phyloP scores from a whole-genome alignment of 2,329 filamentous ascomycete species.

The Tolypocladium cylindrosporum region DNA sequence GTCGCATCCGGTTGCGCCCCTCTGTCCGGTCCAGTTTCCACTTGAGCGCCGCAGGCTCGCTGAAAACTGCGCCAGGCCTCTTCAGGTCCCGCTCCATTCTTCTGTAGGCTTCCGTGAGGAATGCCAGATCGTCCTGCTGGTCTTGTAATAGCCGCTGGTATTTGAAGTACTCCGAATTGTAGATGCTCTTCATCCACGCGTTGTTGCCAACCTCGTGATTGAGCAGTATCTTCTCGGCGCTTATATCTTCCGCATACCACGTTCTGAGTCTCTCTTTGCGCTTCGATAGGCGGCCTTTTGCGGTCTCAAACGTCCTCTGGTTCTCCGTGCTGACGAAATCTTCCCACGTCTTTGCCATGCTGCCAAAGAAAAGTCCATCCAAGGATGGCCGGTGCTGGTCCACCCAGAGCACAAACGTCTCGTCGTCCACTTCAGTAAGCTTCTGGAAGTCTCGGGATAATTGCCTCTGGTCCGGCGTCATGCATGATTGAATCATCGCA shows the following conservation, averaged over 20 bases:
- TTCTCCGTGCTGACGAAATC: slow-evolving; percentile 80
- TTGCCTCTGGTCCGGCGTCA: slow-evolving; percentile 58
- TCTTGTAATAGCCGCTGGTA: slow-evolving; percentile 84
- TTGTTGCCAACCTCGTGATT: slow-evolving; percentile 81
- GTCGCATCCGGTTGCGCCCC: slow-evolving; percentile 87
- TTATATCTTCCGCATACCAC: slow-evolving; percentile 64
- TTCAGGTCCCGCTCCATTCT: slow-evolving; percentile 71
- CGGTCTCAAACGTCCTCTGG: slow-evolving; percentile 64
- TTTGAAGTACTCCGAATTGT: slow-evolving; percentile 83
- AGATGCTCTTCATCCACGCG: slow-evolving; percentile 94
- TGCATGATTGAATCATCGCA: slow-evolving; percentile 61
- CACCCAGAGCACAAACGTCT: slow-evolving; percentile 80
- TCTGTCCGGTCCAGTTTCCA: slow-evolving; percentile 96
- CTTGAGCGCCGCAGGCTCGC: slow-evolving; percentile 52
- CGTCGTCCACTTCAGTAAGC: slow-evolving; percentile 79
- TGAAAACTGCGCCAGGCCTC: slow-evolving; percentile 73
- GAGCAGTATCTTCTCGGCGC: slow-evolving; percentile 60
- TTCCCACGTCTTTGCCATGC: slow-evolving; percentile 77
- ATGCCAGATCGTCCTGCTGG: slow-evolving; percentile 80
- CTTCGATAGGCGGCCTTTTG: slow-evolving; percentile 58
- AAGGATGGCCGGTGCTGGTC: slow-evolving; percentile 70
- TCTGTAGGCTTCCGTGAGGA: slow-evolving; percentile 63
- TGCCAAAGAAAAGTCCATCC: slow-evolving; percentile 72
- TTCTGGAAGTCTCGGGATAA: slow-evolving; percentile 71
- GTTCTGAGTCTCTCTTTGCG: slow-evolving; percentile 73